A percentile compares a stretch with the other conserved stretches of the same genome.
Evolutionary conservation across 148 eudicot genomes (phyloP).

Genomic region (Oxyria digyna): DNA sequence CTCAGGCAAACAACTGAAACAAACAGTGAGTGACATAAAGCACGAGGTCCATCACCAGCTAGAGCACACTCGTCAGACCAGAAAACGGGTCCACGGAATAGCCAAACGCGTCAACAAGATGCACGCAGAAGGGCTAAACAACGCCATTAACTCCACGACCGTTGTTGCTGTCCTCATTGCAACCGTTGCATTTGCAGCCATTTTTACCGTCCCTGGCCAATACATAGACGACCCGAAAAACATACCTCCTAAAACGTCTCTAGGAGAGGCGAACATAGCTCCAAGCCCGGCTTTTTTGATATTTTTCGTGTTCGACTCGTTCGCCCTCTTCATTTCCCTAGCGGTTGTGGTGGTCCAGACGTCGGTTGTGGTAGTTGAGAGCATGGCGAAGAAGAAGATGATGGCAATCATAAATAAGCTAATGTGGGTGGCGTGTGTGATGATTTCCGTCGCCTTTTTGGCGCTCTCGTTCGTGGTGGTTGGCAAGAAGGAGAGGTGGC

Average conservation of each 20-base stretch:
- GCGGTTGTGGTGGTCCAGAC: constrained; percentile 59
- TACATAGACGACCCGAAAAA: constrained; percentile 16
- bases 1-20: constrained; percentile 30
- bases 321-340: constrained; percentile 49
- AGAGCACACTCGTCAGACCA: constrained; percentile 37
- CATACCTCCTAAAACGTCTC: constrained; percentile 16
- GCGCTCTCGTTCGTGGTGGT: constrained; percentile 38
- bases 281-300: constrained; percentile 20
- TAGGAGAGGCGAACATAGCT: constrained; percentile 42
- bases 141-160: constrained; percentile 43
- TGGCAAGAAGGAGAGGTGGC: constrained; percentile 25
- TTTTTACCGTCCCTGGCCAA: constrained; percentile 43
- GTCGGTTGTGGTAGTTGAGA: constrained; percentile 38
- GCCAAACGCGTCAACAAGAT: constrained; percentile 35
- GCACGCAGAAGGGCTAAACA: constrained; percentile 45
- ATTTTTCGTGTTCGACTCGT: constrained; percentile 40
- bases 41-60: constrained; percentile 48
- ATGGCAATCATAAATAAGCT: constrained; percentile 48
- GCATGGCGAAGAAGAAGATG: constrained; percentile 46
- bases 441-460: constrained; percentile 36
- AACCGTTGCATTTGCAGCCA: constrained; percentile 47
- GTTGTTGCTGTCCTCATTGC: constrained; percentile 46
- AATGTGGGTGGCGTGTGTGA: constrained; percentile 50
- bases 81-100: constrained; percentile 26
- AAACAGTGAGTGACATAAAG: constrained; percentile 51